phyloP scores from a whole-genome alignment of 257 asterid species.

The Lycium ferocissimum region DNA sequence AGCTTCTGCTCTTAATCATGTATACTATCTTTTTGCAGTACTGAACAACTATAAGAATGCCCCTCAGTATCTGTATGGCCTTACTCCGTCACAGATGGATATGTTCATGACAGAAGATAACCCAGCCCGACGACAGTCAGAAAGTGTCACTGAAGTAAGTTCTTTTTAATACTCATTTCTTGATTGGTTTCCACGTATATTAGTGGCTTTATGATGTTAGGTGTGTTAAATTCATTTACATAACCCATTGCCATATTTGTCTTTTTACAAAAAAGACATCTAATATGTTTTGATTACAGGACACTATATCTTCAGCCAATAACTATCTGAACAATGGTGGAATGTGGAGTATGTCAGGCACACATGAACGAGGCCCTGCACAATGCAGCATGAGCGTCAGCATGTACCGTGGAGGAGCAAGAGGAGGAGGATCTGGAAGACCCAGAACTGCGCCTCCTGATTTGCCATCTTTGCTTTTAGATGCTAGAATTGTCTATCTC shows the following conservation, averaged over 20 bases:
- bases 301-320: conserved; percentile 69
- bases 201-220: neutral
- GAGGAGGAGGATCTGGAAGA: conserved; percentile 76
- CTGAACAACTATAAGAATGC: conserved; percentile 79
- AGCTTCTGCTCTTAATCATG: conserved; percentile 8
- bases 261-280: neutral
- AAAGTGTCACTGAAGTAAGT: conserved; percentile 76
- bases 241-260: neutral
- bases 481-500: conserved; percentile 88
- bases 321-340: conserved; percentile 80
- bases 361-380: conserved; percentile 61
- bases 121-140: conserved; percentile 70
- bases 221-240: neutral
- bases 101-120: conserved; percentile 94
- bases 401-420: conserved; percentile 83
- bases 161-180: conserved; percentile 25
- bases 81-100: conserved; percentile 85
- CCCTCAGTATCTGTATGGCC: conserved; percentile 89
- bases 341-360: conserved; percentile 70
- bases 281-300: conserved; percentile 51
- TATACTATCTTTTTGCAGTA: conserved; percentile 51
- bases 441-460: conserved; percentile 90
- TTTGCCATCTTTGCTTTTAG: conserved; percentile 90
- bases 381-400: conserved; percentile 73
- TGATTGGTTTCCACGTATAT: neutral